Base-by-base conservation (phyloP, 164 flowering plant species). In the Echeveria elegans region DNA sequence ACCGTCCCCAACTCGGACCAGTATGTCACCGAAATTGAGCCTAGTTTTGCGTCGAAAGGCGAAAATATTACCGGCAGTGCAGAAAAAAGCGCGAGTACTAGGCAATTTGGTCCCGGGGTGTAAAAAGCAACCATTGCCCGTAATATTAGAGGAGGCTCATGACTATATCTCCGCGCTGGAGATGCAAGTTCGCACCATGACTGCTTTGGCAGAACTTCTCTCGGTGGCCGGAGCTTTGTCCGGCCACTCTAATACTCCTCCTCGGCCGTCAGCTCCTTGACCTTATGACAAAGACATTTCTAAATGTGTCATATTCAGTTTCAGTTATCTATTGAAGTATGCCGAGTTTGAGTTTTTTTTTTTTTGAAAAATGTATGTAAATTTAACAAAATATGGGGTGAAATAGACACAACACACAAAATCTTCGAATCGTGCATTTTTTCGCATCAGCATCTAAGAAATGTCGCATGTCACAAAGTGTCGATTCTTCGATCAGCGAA, bases 161-260 rank as follows among this genome's bases (percentile, higher is more conserved):
- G 96, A 89, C 64, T 89, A 87, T 64, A 87, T 89, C 21, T 76
- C 88, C 2, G 96, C 96, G 32, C 68, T 85, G 66, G 85, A 87
- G 85, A 89, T 89, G 92, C 96, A 89, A 71, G 77, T 89, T 28
- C 72, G 83, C 48, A 82, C 88, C 73, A 84, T 89, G 96, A 76
- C 76, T 16, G 80, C 84, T 40, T 73, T 89, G 38, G 72, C 80
- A 30, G 77, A 82, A 58, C 78, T 82, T 0, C 82, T 85, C 52
- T 78, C 87, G 43, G 21, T n/a, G 7, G 56, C 56, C 11, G 56
- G 56, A 50, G 56, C 56, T 2, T 5, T 50, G 7, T 50, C 56
- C 1, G 28, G 28, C 56, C n/a, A n/a, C n/a, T 50, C 56, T 21
- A 24, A 1, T 21, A 24, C 56, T n/a, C 56, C 56, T 50, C 11